Base-by-base conservation (phyloP, 345 rosid genomes). In the Atalantia buxifolia region DNA sequence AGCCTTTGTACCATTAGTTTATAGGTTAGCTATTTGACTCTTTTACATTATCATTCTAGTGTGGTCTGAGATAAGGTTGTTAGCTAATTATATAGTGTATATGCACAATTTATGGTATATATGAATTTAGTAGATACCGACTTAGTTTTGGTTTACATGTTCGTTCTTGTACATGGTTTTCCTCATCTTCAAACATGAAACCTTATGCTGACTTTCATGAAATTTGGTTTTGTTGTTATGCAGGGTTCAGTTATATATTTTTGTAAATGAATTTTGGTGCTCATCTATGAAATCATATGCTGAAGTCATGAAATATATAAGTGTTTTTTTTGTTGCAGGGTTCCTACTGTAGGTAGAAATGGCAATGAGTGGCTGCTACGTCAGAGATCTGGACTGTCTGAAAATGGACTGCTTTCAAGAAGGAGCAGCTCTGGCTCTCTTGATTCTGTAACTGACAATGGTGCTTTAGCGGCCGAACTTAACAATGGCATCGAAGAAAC, bases 351-450 rank as follows among this genome's bases (percentile, higher is more conserved):
- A 59, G 86, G 77, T 85, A 36, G 72, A 79, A 79, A 78, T 72
- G n/a, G 30, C n/a, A 84, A 83, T 62, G 86, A 85, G 45, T 77
- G 14, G 33, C 76, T 77, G 67, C 83, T 68, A 70, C 87, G 71
- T 76, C 84, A 81, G 75, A 86, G 77, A 45, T 87, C 80, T 7
- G 84, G 81, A 13, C n/a, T 81, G 64, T 79, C 87, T 42, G 89
- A 82, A 80, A 76, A 82, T 69, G 83, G 85, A 66, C 68, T 61
- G 81, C 62, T 77, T 81, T 82, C 85, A 22, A 5, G 33, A 36
- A 75, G 79, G 83, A 77, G 77, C 59, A 83, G 88, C 84, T 84
- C 86, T 76, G 83, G 81, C 45, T 77, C 83, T 56, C 88, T 88
- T 21, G 88, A 81, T 40, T 78, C 80, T 28, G 65, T 79, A 65